Percentiles rank a stretch among this genome's conserved stretches.
These are phyloP conservation scores for Thelephora terrestris DNA, from an alignment of 1,284 basidiomycete genomes.

Conservation along the genomic window DNA sequence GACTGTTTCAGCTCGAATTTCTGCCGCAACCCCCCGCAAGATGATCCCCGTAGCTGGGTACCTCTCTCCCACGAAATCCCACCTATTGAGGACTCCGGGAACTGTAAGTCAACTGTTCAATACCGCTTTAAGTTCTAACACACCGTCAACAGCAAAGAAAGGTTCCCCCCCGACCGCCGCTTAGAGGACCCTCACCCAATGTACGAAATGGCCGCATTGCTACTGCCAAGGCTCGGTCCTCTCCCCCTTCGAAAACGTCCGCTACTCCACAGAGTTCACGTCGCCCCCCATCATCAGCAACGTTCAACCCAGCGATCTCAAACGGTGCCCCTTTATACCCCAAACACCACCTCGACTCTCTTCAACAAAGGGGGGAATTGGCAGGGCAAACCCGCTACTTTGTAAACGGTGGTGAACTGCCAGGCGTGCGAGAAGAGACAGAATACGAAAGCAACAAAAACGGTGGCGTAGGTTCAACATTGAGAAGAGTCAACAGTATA, in stretches of 20 bases:
- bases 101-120: slow-evolving; percentile 27
- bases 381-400: too few relatives aligned
- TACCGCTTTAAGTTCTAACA: background rate
- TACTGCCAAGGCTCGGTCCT: slow-evolving; percentile 29
- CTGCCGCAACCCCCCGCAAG: slow-evolving; percentile 36
- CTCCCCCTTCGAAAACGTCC: slow-evolving; percentile 33
- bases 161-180: slow-evolving; percentile 21
- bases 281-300: slow-evolving; percentile 55
- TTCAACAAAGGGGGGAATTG: slow-evolving; percentile 54
- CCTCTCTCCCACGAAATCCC: slow-evolving; percentile 2
- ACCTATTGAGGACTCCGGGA: slow-evolving; percentile 35
- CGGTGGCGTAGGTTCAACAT: slow-evolving; percentile 14
- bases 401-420: slow-evolving; percentile 17
- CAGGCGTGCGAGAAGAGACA: slow-evolving; percentile 11
- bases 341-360: slow-evolving; percentile 28
- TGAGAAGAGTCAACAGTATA: slow-evolving; percentile 51
- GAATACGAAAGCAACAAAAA: slow-evolving; percentile 8
- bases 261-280: slow-evolving; percentile 10
- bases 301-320: slow-evolving; percentile 58
- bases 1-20: background rate
- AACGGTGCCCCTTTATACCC: slow-evolving; percentile 52
- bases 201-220: slow-evolving; percentile 15
- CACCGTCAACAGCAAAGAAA: slow-evolving; percentile 11
- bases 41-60: slow-evolving; percentile 36
- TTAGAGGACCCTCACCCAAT: slow-evolving; percentile 35